Percentiles rank a stretch among this genome's conserved stretches.
Evolutionary conservation across 352 stramenopile species (phyloP).

Genomic region (Pythium apleroticum): DNA sequence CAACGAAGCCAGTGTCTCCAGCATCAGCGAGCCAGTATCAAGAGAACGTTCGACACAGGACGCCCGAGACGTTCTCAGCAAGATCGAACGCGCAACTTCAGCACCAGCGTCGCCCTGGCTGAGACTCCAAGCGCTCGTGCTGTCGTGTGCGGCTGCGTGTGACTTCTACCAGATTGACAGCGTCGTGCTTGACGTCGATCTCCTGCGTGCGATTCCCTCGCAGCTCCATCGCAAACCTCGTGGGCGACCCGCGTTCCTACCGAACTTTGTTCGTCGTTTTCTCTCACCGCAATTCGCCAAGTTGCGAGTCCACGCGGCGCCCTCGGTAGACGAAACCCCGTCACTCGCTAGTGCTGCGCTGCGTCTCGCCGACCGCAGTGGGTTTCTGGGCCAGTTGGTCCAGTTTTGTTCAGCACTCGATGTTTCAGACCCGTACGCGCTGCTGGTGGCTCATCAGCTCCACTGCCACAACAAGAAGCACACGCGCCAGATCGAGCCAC

Average conservation of each 20-base stretch:
- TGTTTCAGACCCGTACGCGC: neutral
- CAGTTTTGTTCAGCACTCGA: neutral
- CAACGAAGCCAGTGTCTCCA: neutral
- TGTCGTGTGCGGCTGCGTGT: neutral
- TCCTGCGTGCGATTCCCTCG: neutral
- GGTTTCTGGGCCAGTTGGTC: neutral
- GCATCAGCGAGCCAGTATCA: neutral
- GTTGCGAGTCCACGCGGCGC: neutral
- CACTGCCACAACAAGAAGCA: neutral
- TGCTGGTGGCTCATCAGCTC: neutral
- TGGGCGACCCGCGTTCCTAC: neutral
- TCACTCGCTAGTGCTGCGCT: neutral
- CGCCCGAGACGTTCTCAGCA: neutral
- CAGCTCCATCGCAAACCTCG: neutral
- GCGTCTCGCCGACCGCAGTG: neutral
- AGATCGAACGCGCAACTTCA: neutral
- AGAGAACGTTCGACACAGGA: neutral
- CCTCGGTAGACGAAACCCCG: neutral
- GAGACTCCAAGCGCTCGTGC: neutral
- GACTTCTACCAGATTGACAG: conserved; percentile 1
- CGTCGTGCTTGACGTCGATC: neutral
- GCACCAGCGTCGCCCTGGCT: neutral
- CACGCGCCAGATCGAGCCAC: neutral
- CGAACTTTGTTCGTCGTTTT: neutral
- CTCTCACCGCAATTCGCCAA: neutral